Conservation (phyloP, 2,329 filamentous ascomycete genomes). For the Ceratocystis alfenasii region DNA sequence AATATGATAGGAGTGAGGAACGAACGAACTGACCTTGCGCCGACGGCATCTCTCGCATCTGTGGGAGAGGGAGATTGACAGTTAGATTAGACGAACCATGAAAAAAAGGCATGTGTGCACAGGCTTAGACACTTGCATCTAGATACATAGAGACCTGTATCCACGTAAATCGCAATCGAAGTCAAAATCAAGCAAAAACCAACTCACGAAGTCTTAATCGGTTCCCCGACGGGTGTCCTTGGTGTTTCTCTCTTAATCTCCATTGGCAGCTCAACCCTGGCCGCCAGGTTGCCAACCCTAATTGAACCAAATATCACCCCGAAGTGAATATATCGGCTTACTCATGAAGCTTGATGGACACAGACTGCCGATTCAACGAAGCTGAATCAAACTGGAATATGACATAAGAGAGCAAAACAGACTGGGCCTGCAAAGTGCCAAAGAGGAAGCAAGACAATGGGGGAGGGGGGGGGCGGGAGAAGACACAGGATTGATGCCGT, state of each 20-base stretch:
- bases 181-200: not conserved
- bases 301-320: not conserved
- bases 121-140: too few relatives aligned
- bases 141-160: not conserved
- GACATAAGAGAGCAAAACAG: not conserved
- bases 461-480: not conserved
- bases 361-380: not conserved
- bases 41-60: slow-evolving; percentile 36
- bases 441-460: not conserved
- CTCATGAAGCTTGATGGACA: slow-evolving; percentile 1
- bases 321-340: not conserved
- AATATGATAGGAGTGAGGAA: not conserved
- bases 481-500: slow-evolving; percentile 10
- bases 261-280: slow-evolving; percentile 23
- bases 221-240: slow-evolving; percentile 29
- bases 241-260: not conserved
- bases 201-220: slow-evolving; percentile 31
- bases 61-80: not conserved
- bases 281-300: not conserved
- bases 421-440: not conserved
- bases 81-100: not conserved
- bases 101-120: not conserved
- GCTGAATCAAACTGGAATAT: not conserved
- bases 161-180: not conserved
- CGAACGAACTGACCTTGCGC: slow-evolving; percentile 30